phyloP scores from a whole-genome alignment of 495 filamentous ascomycete genomes.

The Clohesyomyces aquaticus region DNA sequence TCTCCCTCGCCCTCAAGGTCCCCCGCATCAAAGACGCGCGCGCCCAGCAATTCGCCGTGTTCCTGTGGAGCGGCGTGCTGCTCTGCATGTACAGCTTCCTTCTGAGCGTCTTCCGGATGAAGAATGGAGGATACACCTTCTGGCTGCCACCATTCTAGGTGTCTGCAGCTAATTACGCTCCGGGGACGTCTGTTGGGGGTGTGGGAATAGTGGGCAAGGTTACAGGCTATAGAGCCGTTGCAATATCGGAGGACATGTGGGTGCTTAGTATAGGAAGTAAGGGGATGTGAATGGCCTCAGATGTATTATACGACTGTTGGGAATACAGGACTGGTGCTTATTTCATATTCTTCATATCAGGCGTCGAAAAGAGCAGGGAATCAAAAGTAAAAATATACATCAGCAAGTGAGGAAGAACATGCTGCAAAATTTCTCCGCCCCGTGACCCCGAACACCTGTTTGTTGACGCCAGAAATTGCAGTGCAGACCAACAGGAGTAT shows the following conservation, averaged over 20 bases:
- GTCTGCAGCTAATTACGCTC: neutral
- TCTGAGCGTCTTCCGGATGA: slow-evolving; percentile 87
- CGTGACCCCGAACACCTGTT: too few relatives aligned
- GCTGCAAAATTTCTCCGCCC: slow-evolving; percentile 20
- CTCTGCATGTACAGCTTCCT: slow-evolving; percentile 90
- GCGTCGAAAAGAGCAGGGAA: neutral
- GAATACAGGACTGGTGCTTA: neutral
- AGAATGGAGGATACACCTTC: slow-evolving; percentile 96
- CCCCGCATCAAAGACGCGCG: slow-evolving; percentile 79
- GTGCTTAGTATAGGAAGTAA: neutral
- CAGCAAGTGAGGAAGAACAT: too few relatives aligned
- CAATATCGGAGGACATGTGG: neutral
- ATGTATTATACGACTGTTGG: neutral
- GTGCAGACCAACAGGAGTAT: too few relatives aligned
- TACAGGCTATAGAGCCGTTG: neutral
- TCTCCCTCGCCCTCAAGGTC: slow-evolving; percentile 86
- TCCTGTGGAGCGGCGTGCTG: slow-evolving; percentile 79
- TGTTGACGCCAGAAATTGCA: too few relatives aligned
- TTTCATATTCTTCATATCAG: neutral
- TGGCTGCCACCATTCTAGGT: slow-evolving; percentile 86
- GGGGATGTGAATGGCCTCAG: neutral
- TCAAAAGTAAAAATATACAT: too few relatives aligned
- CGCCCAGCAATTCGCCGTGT: slow-evolving; percentile 77
- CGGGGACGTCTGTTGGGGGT: too few relatives aligned
- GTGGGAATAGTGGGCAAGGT: neutral